Evolutionary conservation across 2,329 filamentous ascomycete genomes (phyloP).

Genomic region (Aspergillus fischeri): DNA sequence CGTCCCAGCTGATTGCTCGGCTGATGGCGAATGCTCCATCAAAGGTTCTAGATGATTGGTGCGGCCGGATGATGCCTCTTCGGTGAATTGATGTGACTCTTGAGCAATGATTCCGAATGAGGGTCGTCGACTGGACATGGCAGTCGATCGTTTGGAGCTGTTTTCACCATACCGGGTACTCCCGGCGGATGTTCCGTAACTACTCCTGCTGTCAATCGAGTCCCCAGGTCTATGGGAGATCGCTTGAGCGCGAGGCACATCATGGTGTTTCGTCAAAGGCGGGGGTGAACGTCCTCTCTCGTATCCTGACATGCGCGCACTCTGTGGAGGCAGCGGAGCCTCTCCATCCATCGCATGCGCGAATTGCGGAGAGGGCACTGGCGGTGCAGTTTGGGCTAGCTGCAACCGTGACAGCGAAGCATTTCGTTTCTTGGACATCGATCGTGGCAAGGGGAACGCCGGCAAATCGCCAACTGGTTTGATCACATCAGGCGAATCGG

Average conservation of each 20-base stretch:
- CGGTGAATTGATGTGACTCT: constrained; percentile 25
- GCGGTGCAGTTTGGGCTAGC: constrained; percentile 17
- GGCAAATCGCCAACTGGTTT: constrained; percentile 53
- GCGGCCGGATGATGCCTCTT: constrained; percentile 33
- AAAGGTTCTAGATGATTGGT: constrained; percentile 18
- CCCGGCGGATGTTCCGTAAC: constrained; percentile 39
- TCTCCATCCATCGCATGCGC: constrained; percentile 2
- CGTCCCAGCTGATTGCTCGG: constrained; percentile 9
- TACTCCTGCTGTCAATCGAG: constrained; percentile 35
- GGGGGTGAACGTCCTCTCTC: constrained; percentile 13
- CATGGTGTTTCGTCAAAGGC: constrained; percentile 9
- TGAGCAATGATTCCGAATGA: constrained; percentile 31
- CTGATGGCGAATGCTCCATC: constrained; percentile 16
- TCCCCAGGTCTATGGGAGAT: constrained; percentile 18
- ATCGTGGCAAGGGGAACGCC: constrained; percentile 46
- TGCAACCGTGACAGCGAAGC: constrained; percentile 19
- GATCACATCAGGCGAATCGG: constrained; percentile 44
- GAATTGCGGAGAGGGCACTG: constrained; percentile 15
- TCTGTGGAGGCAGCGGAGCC: constrained; percentile 3
- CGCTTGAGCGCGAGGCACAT: not conserved
- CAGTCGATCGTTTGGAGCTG: constrained; percentile 27
- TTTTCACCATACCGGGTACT: constrained; percentile 34
- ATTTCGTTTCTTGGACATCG: constrained; percentile 20
- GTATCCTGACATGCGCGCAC: constrained; percentile 7
- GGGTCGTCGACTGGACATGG: constrained; percentile 27